Evolutionary conservation across 352 stramenopile species (phyloP).

Genomic region (Pythium dissimile): DNA sequence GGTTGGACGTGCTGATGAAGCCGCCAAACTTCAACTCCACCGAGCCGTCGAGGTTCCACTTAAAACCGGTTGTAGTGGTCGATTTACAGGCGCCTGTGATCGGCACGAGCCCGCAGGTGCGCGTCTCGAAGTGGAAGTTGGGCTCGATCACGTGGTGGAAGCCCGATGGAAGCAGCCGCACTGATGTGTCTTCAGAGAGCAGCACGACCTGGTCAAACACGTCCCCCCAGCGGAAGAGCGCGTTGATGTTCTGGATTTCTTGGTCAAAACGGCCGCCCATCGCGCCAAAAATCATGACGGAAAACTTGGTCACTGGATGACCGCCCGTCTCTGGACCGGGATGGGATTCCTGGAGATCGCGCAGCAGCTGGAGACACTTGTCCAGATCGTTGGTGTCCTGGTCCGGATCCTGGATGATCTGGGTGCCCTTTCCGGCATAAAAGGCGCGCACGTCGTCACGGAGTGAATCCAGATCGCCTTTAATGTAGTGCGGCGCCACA

Average conservation of each 20-base stretch:
- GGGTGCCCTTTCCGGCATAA: conserved; percentile 67
- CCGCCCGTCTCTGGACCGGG: background rate
- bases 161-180: conserved; percentile 69
- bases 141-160: conserved; percentile 65
- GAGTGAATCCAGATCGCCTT: conserved; percentile 95
- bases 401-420: conserved; percentile 73
- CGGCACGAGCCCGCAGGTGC: conserved; percentile 93
- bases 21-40: conserved; percentile 72
- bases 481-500: conserved; percentile 88
- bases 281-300: conserved; percentile 90
- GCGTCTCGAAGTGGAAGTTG: conserved; percentile 89
- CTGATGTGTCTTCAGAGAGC: conserved; percentile 89
- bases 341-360: conserved; percentile 21
- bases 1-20: conserved; percentile 85
- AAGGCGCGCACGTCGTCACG: conserved; percentile 79
- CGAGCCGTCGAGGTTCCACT: conserved; percentile 78
- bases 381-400: conserved; percentile 96
- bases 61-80: conserved; percentile 86
- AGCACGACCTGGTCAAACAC: conserved; percentile 83
- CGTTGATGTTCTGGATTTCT: conserved; percentile 95
- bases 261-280: conserved; percentile 97
- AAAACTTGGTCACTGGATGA: conserved; percentile 51
- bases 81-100: conserved; percentile 74
- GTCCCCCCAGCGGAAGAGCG: conserved; percentile 86
- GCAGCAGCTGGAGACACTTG: conserved; percentile 81